Evolutionary conservation across 768 basidiomycete genomes (phyloP).

Genomic region (Sutorius australiensis): DNA sequence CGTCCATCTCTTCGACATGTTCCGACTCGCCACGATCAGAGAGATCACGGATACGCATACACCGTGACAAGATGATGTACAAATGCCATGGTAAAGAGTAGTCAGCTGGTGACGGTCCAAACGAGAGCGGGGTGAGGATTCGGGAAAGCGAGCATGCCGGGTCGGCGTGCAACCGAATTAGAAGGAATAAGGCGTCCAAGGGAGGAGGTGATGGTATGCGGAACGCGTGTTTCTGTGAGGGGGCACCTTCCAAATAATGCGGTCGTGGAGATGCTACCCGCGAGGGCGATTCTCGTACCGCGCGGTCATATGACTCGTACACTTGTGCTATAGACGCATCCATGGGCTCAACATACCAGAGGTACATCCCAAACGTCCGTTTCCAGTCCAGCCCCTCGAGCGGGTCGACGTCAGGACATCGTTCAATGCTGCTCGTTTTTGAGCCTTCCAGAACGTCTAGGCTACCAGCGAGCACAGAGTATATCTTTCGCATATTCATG

Average conservation of each 20-base stretch:
- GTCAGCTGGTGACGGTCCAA: slow-evolving; percentile 71
- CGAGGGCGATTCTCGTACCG: slow-evolving; percentile 35
- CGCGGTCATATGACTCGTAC: slow-evolving; percentile 55
- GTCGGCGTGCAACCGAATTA: slow-evolving; percentile 77
- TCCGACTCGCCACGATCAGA: slow-evolving; percentile 67
- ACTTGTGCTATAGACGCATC: slow-evolving; percentile 68
- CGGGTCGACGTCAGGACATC: slow-evolving; percentile 57
- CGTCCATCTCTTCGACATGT: slow-evolving; percentile 32
- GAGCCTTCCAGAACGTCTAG: slow-evolving; percentile 55
- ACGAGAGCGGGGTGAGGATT: slow-evolving; percentile 69
- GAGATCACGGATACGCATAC: slow-evolving; percentile 81
- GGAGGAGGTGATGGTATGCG: slow-evolving; percentile 42
- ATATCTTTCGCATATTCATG: slow-evolving; percentile 69
- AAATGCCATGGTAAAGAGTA: slow-evolving; percentile 89
- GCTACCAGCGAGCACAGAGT: slow-evolving; percentile 80
- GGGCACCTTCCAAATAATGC: slow-evolving; percentile 45
- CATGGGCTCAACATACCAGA: slow-evolving; percentile 83
- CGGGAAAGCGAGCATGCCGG: slow-evolving; percentile 66
- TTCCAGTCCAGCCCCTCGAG: slow-evolving; percentile 88
- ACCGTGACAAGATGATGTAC: slow-evolving; percentile 81
- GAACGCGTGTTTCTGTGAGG: slow-evolving; percentile 32
- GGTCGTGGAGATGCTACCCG: slow-evolving; percentile 54
- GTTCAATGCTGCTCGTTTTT: slow-evolving; percentile 48
- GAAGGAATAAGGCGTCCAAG: slow-evolving; percentile 75
- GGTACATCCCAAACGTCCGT: slow-evolving; percentile 79